Base-by-base conservation (phyloP, 2,329 filamentous ascomycete genomes). In the Epichloe glyceriae region DNA sequence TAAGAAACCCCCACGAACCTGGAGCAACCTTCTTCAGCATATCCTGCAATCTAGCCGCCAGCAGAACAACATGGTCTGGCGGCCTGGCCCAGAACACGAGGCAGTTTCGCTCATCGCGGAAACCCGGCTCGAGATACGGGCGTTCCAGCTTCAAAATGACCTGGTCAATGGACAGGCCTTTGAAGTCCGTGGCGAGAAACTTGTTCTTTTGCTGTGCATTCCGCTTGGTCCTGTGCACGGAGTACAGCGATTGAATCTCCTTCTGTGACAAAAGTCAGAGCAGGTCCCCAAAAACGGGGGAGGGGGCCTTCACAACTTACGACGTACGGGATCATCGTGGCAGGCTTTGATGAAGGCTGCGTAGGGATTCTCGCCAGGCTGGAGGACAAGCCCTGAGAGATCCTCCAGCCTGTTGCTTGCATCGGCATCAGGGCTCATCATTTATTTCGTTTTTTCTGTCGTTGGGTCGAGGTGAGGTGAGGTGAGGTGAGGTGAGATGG, bases 21-120 rank as follows among this genome's bases (percentile, higher is more conserved):
- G 88, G 86, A 14, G 83, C 83, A 19, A 79, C 75, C 19, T 73
- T 68, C 51, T 73, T 71, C 46, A 94, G 70, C 59, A 79, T 75
- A 47, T 74, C 65, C 66, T 96, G 91, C 33, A 96, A 69, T 51
- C 76, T 75, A 2, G 70, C 67, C 3, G 91, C 80, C 52, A 97
- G 68, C 19, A 75, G 69, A 44, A 84, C 73, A 17, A 96, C 73
- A 57, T 84, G 80, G 44, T 79, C 68, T 0, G 90, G 86, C 15
- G 91, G 91, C 6, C 90, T 76, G 3, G 86, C 88, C 88, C 89
- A 96, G 62, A 96, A 83, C 0, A 89, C 86, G 11, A 96, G 73
- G 62, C 90, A 94, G 61, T 95, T 76, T 40, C 91, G 75, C 41
- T 80, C 78, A 63, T 97, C 91, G 48, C 73, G 65, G 62, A 85